Evolutionary conservation across 2,329 filamentous ascomycete species (phyloP).

Genomic region (Penicillium griseofulvum): DNA sequence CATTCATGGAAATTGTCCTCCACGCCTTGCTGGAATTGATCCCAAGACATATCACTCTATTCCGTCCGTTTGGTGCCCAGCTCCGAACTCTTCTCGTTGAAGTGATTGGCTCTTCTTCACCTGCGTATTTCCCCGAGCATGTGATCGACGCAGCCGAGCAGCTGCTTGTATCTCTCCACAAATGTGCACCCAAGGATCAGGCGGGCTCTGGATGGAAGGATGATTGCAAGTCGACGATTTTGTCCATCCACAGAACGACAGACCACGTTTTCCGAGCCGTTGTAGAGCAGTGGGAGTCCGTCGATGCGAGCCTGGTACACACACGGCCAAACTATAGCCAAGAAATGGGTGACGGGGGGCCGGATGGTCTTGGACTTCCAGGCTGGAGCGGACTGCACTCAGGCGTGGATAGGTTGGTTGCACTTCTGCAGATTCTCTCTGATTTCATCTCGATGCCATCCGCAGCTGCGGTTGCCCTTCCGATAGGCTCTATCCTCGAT

Average conservation of each 20-base stretch:
- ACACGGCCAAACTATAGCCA: constrained; percentile 38
- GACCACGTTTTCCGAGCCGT: constrained; percentile 77
- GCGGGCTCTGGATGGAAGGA: constrained; percentile 76
- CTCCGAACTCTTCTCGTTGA: constrained; percentile 60
- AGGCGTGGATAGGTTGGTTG: constrained; percentile 67
- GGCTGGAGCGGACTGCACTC: constrained; percentile 72
- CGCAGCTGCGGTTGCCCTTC: constrained; percentile 63
- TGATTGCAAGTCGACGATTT: constrained; percentile 60
- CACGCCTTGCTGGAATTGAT: constrained; percentile 70
- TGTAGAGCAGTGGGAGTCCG: constrained; percentile 76
- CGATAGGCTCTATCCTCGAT: constrained; percentile 66
- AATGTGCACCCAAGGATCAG: constrained; percentile 77
- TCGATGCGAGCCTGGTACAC: constrained; percentile 43
- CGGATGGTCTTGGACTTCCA: constrained; percentile 54
- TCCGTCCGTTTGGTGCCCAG: constrained; percentile 71
- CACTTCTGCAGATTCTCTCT: constrained; percentile 64
- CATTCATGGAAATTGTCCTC: constrained; percentile 65
- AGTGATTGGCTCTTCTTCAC: constrained; percentile 62
- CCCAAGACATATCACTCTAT: constrained; percentile 77
- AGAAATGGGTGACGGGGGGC: constrained; percentile 37
- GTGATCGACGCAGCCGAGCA: constrained; percentile 60
- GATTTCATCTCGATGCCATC: constrained; percentile 64
- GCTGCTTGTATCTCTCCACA: constrained; percentile 69
- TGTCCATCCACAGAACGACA: constrained; percentile 66
- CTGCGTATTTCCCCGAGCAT: constrained; percentile 53